Conservation (phyloP, 2,329 filamentous ascomycete species). For the Fusarium avenaceum region DNA sequence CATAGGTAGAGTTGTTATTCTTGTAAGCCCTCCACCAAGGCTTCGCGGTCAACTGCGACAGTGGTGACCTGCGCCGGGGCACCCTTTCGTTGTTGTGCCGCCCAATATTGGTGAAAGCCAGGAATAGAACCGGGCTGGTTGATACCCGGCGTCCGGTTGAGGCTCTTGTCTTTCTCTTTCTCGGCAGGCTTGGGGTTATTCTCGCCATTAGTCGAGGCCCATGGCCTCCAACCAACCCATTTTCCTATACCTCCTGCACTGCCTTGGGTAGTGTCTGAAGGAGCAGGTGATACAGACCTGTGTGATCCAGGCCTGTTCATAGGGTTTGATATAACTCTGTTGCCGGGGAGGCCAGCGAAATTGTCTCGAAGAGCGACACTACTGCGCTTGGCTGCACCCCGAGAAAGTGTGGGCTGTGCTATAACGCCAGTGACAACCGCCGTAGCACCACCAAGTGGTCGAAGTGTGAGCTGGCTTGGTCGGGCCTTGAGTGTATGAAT, state of each 20-base stretch:
- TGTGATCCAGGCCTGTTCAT: slow-evolving; percentile 44
- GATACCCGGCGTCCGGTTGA: slow-evolving; percentile 75
- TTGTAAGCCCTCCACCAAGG: slow-evolving; percentile 70
- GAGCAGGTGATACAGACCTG: slow-evolving; percentile 46
- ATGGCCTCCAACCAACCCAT: slow-evolving; percentile 65
- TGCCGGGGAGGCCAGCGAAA: slow-evolving; percentile 57
- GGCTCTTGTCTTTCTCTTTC: slow-evolving; percentile 54
- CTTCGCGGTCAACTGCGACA: slow-evolving; percentile 69
- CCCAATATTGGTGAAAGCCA: slow-evolving; percentile 74
- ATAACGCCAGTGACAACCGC: slow-evolving; percentile 71
- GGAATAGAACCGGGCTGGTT: slow-evolving; percentile 83
- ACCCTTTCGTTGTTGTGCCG: slow-evolving; percentile 63
- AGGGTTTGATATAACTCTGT: slow-evolving; percentile 52
- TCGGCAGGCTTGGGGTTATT: slow-evolving; percentile 35
- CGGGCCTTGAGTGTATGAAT: slow-evolving; percentile 85
- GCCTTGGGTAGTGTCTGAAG: slow-evolving; percentile 43
- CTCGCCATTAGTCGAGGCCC: slow-evolving; percentile 52
- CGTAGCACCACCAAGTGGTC: slow-evolving; percentile 66
- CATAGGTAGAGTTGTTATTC: slow-evolving; percentile 42
- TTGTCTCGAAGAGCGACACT: slow-evolving; percentile 71
- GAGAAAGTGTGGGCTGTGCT: slow-evolving; percentile 70
- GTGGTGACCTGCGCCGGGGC: slow-evolving; percentile 70
- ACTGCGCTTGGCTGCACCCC: slow-evolving; percentile 61
- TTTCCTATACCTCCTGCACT: slow-evolving; percentile 56
- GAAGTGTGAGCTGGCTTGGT: slow-evolving; percentile 78